Conservation (phyloP, 2,329 filamentous ascomycete species). For the Setomelanomma holmii region DNA sequence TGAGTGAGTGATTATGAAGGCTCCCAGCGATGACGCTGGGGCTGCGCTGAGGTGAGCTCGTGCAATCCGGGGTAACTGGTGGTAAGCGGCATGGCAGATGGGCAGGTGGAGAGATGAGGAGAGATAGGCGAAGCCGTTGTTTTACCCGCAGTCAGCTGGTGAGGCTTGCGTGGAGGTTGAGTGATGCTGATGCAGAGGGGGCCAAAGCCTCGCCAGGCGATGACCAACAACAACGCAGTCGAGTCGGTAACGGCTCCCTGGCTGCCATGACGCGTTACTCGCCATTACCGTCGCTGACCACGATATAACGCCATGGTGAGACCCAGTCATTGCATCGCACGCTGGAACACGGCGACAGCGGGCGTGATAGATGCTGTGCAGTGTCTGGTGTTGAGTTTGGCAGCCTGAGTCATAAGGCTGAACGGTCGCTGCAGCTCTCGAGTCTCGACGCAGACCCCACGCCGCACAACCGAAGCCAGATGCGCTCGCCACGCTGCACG, state of each 20-base stretch:
- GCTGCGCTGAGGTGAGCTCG: constrained; percentile 21
- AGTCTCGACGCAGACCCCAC: constrained; percentile 31
- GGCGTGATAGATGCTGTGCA: constrained; percentile 7
- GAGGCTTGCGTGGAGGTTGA: constrained; percentile 22
- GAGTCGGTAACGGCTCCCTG: constrained; percentile 4
- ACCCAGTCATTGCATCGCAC: neutral
- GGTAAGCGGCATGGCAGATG: constrained; percentile 5
- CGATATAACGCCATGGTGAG: neutral
- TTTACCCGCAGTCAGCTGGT: constrained; percentile 24
- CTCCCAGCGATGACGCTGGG: neutral
- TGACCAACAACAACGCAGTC: neutral
- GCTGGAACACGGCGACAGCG: constrained; percentile 12
- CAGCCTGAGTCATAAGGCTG: constrained; percentile 44
- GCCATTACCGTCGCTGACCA: neutral
- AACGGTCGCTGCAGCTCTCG: constrained; percentile 25
- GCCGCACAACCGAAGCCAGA: constrained; percentile 22
- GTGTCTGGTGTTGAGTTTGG: constrained; percentile 11
- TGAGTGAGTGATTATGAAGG: constrained; percentile 7
- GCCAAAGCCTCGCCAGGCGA: neutral
- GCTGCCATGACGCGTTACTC: constrained; percentile 13
- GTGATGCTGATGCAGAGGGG: constrained; percentile 18
- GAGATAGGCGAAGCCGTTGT: constrained; percentile 19
- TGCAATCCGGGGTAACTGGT: constrained; percentile 26
- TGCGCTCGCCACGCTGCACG: constrained; percentile 26
- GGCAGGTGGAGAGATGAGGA: neutral